Base-by-base conservation (phyloP, 164 flowering plant genomes). In the Echeveria elegans region DNA sequence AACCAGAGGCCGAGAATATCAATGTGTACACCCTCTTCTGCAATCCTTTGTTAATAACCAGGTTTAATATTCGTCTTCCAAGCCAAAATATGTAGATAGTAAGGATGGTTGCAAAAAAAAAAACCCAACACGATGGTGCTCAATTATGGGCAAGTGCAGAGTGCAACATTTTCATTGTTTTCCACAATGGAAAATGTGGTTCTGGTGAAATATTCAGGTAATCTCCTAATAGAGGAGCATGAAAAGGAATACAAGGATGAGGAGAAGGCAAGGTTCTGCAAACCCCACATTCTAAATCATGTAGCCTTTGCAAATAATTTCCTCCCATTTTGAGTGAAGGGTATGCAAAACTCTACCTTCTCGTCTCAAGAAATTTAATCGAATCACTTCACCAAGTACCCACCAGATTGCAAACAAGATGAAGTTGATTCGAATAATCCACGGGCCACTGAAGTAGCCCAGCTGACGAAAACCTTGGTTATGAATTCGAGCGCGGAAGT, bases 201-300 rank as follows among this genome's bases (percentile, higher is more conserved):
- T 15, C 76, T 80, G 34, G 88, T 86, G 74, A 94, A 94, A 73
- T 81, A 82, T 45, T 45, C 77, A 0, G 95, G 96, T 72, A 90
- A 38, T 40, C 73, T 78, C 66, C 67, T 64, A 86, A 85, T 71
- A 94, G 75, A 5, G 99, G 86, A 10, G 93, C 93, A 15, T 85
- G 96, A 94, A 86, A 62, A 94, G 96, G 76, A 88, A 83, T 53
- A 80, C 71, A 15, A 89, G 79, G 56, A 89, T 86, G 65, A 94
- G 89, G 65, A 87, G 85, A 40, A 94, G 73, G 81, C 96, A 83
- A n/a, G 99, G 99, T 79, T 94, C 99, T 77, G 99, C 85, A 80
- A 94, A 88, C 53, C 99, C 99, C 26, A 94, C 71, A 76, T 88
- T 94, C 9, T 96, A 88, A 26, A 94, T 80, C 53, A 94, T 83